Percentiles rank a stretch among this genome's conserved stretches.
Conservation (phyloP, 1,284 basidiomycete species). For the Sutorius eximius region DNA sequence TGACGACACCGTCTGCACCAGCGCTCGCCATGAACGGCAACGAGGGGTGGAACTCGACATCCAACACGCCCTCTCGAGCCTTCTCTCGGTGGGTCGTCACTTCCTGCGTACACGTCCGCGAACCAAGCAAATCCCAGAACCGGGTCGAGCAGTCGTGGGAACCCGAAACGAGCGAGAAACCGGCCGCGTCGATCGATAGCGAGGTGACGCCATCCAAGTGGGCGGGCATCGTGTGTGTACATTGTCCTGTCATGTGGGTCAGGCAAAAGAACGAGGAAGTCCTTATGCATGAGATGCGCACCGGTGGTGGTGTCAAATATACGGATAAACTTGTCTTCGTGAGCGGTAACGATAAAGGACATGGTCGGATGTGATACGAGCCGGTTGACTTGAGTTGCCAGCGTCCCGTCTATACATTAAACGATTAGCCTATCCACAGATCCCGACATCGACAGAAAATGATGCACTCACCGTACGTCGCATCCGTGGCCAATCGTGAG, state of each 20-base stretch:
- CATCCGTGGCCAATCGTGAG: slow-evolving; percentile 64
- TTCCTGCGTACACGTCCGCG: slow-evolving; percentile 85
- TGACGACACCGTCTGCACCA: slow-evolving; percentile 93
- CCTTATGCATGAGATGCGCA: slow-evolving; percentile 40
- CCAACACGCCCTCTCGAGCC: slow-evolving; percentile 87
- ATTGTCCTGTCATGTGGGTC: slow-evolving; percentile 55
- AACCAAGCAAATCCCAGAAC: slow-evolving; percentile 92
- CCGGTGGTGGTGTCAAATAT: slow-evolving; percentile 86
- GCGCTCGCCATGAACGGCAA: slow-evolving; percentile 89
- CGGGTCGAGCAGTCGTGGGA: slow-evolving; percentile 93
- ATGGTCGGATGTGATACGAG: slow-evolving; percentile 91
- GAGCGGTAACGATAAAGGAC: slow-evolving; percentile 84
- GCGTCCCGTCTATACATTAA: slow-evolving; percentile 55
- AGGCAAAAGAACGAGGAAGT: not conserved
- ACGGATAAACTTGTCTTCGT: slow-evolving; percentile 92
- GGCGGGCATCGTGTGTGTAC: slow-evolving; percentile 86
- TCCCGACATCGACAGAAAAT: slow-evolving; percentile 6
- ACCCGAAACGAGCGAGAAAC: slow-evolving; percentile 85
- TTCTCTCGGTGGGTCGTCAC: slow-evolving; percentile 85
- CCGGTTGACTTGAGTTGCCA: slow-evolving; percentile 83
- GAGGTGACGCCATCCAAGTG: slow-evolving; percentile 92
- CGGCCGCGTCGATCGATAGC: slow-evolving; percentile 84
- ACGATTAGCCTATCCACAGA: not conserved
- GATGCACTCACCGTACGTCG: slow-evolving; percentile 61
- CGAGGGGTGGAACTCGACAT: slow-evolving; percentile 82